These are phyloP conservation scores for Parastagonospora nodorum DNA, from an alignment of 2,329 filamentous ascomycete genomes.

Conservation along the genomic window DNA sequence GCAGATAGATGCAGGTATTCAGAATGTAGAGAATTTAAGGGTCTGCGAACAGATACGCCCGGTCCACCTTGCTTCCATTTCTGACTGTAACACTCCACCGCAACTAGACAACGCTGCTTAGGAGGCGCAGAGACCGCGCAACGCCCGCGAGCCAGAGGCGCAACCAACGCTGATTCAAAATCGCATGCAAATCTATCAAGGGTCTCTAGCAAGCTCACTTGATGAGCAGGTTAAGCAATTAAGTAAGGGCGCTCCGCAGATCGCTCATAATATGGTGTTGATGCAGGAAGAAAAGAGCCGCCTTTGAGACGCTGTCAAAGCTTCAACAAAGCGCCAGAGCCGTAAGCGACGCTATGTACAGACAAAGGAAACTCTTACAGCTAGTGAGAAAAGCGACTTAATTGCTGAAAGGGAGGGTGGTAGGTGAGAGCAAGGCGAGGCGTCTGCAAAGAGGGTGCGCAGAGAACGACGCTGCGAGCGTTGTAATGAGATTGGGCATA, in stretches of 20 bases:
- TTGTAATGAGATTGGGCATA: constrained; percentile 13
- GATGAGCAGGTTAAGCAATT: constrained; percentile 7
- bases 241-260: constrained; percentile 10
- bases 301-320: neutral
- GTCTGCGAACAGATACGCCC: neutral
- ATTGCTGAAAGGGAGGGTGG: constrained; percentile 8
- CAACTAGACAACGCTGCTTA: neutral
- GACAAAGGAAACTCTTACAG: constrained; percentile 1
- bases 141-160: constrained; percentile 6
- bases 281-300: neutral
- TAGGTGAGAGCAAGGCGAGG: constrained; percentile 1
- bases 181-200: constrained; percentile 4
- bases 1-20: constrained; percentile 2
- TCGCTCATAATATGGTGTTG: constrained; percentile 9
- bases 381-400: constrained; percentile 2
- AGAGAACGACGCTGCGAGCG: constrained; percentile 9
- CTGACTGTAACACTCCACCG: no score
- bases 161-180: constrained; percentile 9
- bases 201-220: constrained; percentile 5
- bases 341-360: constrained; percentile 1
- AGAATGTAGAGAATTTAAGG: neutral
- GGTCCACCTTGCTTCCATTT: no score
- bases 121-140: constrained; percentile 10
- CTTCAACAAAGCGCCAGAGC: neutral
- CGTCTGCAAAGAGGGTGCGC: constrained; percentile 10